A percentile compares a stretch with the other conserved stretches of the same genome.
phyloP scores from a whole-genome alignment of 192 early-diverging fungal species.

The Lobosporangium transversale region DNA sequence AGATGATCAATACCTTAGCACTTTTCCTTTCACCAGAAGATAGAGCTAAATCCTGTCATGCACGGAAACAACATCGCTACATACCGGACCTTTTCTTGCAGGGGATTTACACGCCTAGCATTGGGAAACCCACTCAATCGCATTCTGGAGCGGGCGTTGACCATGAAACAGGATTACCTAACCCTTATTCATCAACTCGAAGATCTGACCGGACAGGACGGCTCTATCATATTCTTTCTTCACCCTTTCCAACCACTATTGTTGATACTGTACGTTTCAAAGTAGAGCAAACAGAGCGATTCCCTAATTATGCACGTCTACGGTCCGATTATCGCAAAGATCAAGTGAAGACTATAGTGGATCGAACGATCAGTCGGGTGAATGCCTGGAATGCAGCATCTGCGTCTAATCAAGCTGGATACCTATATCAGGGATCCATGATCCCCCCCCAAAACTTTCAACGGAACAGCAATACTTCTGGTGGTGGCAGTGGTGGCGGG shows the following conservation, averaged over 20 bases:
- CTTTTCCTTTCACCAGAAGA: slow-evolving; percentile 59
- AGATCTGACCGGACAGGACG: slow-evolving; percentile 34
- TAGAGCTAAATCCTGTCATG: slow-evolving; percentile 61
- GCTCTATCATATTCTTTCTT: slow-evolving; percentile 55
- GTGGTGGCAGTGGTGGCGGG: slow-evolving; percentile 29
- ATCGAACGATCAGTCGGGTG: slow-evolving; percentile 22
- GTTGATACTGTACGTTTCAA: slow-evolving; percentile 54
- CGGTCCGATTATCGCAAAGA: slow-evolving; percentile 48
- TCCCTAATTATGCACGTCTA: slow-evolving; percentile 27
- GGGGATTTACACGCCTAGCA: slow-evolving; percentile 56
- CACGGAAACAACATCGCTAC: slow-evolving; percentile 62
- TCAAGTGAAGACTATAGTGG: slow-evolving; percentile 23
- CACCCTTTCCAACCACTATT: slow-evolving; percentile 59
- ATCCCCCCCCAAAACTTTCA: slow-evolving; percentile 45
- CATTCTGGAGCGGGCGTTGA: slow-evolving; percentile 15
- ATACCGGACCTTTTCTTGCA: slow-evolving; percentile 60
- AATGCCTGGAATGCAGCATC: slow-evolving; percentile 27
- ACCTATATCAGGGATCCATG: slow-evolving; percentile 33
- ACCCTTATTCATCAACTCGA: slow-evolving; percentile 10
- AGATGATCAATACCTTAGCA: slow-evolving; percentile 65
- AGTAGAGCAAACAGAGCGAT: slow-evolving; percentile 58
- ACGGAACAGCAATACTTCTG: slow-evolving; percentile 12
- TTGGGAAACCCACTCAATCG: slow-evolving; percentile 24
- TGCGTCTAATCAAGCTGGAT: slow-evolving; percentile 24
- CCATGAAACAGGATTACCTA: slow-evolving; percentile 19